Conservation (phyloP, 1,139 yeast species). For the Geotrichum australiense region DNA sequence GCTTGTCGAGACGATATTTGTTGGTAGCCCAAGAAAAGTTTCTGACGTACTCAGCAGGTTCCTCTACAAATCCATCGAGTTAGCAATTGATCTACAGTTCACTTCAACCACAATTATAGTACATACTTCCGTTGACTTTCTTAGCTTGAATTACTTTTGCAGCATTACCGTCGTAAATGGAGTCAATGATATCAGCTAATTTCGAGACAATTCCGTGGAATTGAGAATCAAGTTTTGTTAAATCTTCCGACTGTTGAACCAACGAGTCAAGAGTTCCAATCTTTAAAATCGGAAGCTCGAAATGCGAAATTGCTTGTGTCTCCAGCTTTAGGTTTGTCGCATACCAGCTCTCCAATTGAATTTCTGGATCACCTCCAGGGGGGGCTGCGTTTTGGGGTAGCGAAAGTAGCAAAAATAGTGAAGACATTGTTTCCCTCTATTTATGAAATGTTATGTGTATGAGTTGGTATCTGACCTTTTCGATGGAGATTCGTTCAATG, state of each 20-base stretch:
- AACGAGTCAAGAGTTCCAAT: slow-evolving; percentile 91
- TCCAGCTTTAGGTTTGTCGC: slow-evolving; percentile 25
- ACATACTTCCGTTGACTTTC: slow-evolving; percentile 40
- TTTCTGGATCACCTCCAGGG: slow-evolving; percentile 38
- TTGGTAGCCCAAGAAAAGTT: slow-evolving; percentile 80
- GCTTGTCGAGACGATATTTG: slow-evolving; percentile 77
- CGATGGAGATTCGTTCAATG: not conserved
- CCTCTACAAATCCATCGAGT: slow-evolving; percentile 21
- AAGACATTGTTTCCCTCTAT: too few species aligned
- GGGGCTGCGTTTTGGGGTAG: slow-evolving; percentile 47
- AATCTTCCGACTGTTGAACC: slow-evolving; percentile 85
- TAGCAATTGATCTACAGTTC: slow-evolving; percentile 17
- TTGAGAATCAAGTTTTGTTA: slow-evolving; percentile 71
- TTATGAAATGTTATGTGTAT: too few species aligned
- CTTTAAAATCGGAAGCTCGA: slow-evolving; percentile 79
- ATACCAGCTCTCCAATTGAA: slow-evolving; percentile 38
- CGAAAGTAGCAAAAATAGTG: slow-evolving; percentile 38
- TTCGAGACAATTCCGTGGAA: slow-evolving; percentile 62
- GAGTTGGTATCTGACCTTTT: slow-evolving; percentile 5
- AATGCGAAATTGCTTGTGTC: slow-evolving; percentile 32
- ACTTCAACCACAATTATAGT: slow-evolving; percentile 21
- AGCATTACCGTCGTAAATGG: slow-evolving; percentile 43
- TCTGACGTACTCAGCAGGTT: slow-evolving; percentile 58
- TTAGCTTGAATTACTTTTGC: slow-evolving; percentile 42
- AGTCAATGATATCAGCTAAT: slow-evolving; percentile 61